These are phyloP conservation scores for Fusarium duplospermum DNA, from an alignment of 2,329 filamentous ascomycete genomes.

Conservation along the genomic window DNA sequence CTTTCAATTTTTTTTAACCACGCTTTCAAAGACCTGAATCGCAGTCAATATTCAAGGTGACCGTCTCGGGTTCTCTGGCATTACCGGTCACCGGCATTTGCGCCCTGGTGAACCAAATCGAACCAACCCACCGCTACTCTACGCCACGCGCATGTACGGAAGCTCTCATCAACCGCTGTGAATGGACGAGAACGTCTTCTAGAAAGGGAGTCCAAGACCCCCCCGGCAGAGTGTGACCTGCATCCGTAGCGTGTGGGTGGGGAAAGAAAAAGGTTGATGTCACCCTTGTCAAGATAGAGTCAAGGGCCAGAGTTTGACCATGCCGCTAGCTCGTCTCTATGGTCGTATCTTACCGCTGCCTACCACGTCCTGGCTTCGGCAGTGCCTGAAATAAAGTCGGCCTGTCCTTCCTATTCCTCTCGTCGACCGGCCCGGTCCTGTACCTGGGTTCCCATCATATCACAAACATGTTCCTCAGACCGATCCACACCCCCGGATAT, in stretches of 20 bases:
- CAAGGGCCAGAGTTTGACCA: background rate
- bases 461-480: conserved; percentile 5
- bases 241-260: conserved; percentile 22
- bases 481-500: conserved; percentile 26
- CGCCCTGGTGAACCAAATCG: background rate
- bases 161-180: background rate
- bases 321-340: background rate
- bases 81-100: conserved; percentile 9
- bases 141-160: conserved; percentile 27
- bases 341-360: background rate
- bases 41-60: background rate
- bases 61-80: background rate
- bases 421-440: conserved; percentile 36
- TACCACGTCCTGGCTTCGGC: background rate
- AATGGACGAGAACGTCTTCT: conserved; percentile 27
- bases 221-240: background rate
- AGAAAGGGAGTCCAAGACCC: conserved; percentile 18
- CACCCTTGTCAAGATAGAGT: conserved; percentile 26
- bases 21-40: background rate
- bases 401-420: conserved; percentile 20
- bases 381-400: conserved; percentile 14
- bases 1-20: background rate
- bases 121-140: conserved; percentile 1
- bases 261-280: background rate
- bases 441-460: conserved; percentile 6